phyloP scores from a whole-genome alignment of 2,329 filamentous ascomycete species.

The Zymoseptoria pseudotritici region DNA sequence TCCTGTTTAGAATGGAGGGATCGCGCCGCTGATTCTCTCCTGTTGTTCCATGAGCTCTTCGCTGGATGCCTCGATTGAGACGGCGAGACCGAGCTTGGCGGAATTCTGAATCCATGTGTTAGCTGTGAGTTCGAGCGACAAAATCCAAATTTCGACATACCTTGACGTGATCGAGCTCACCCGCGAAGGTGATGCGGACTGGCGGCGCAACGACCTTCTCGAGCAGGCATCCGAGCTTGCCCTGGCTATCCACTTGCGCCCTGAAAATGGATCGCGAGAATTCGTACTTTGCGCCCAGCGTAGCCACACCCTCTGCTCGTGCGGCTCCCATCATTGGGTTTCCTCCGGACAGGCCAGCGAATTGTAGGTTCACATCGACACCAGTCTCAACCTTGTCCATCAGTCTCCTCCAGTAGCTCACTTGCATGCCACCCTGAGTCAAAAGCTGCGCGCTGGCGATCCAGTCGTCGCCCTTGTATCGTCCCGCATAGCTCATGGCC shows the following conservation, averaged over 20 bases:
- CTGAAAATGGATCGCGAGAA: constrained; percentile 94
- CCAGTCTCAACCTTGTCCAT: constrained; percentile 95
- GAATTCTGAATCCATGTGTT: constrained; percentile 57
- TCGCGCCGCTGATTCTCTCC: constrained; percentile 42
- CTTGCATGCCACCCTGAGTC: constrained; percentile 78
- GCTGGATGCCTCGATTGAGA: constrained; percentile 78
- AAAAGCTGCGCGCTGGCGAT: constrained; percentile 85
- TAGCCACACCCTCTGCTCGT: constrained; percentile 81
- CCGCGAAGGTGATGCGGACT: constrained; percentile 88
- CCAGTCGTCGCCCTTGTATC: constrained; percentile 90
- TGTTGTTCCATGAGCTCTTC: constrained; percentile 86
- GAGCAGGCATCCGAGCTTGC: constrained; percentile 83
- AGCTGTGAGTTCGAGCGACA: background rate
- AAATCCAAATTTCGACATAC: constrained; percentile 48
- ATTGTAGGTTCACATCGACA: constrained; percentile 85
- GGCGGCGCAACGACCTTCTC: constrained; percentile 94
- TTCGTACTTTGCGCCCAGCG: constrained; percentile 94
- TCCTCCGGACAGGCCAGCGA: constrained; percentile 53
- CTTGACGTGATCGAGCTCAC: constrained; percentile 91
- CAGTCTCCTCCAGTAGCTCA: constrained; percentile 87
- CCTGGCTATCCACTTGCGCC: constrained; percentile 89
- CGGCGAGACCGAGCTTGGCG: constrained; percentile 88
- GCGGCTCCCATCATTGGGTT: constrained; percentile 63
- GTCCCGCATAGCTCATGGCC: constrained; percentile 78
- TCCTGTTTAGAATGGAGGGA: constrained; percentile 27